These are phyloP conservation scores for Penicillium sp. DNA, from an alignment of 2,329 filamentous ascomycete genomes.

Conservation along the genomic window DNA sequence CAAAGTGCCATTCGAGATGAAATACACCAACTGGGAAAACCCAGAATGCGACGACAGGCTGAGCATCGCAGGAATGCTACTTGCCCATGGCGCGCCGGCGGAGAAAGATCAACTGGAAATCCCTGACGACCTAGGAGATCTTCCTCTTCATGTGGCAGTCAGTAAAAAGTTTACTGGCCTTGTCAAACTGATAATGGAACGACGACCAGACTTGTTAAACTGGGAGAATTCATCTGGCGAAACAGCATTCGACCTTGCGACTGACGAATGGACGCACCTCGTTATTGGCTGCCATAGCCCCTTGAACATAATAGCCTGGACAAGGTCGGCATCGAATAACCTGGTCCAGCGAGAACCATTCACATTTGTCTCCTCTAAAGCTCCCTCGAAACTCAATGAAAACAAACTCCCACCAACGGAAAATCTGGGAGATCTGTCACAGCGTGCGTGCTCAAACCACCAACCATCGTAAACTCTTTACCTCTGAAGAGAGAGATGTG, in stretches of 20 bases:
- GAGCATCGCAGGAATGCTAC: neutral
- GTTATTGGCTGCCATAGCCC: neutral
- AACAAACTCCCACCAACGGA: neutral
- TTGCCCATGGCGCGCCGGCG: neutral
- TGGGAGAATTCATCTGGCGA: neutral
- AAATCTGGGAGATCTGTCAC: neutral
- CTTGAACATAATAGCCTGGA: neutral
- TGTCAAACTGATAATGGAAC: neutral
- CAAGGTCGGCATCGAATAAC: neutral
- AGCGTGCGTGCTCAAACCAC: neutral
- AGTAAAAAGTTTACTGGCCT: neutral
- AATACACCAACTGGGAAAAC: neutral
- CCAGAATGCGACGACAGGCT: neutral
- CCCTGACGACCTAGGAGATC: neutral
- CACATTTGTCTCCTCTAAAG: neutral
- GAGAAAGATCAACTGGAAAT: neutral
- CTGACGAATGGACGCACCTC: neutral
- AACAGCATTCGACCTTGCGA: neutral
- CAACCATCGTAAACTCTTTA: neutral
- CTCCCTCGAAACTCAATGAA: neutral
- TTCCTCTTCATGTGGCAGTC: neutral
- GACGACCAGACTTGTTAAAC: neutral
- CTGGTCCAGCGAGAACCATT: neutral
- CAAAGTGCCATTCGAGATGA: neutral
- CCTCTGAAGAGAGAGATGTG: neutral